Evolutionary conservation across 2,329 filamentous ascomycete species (phyloP).

Genomic region (Claviceps sp.): DNA sequence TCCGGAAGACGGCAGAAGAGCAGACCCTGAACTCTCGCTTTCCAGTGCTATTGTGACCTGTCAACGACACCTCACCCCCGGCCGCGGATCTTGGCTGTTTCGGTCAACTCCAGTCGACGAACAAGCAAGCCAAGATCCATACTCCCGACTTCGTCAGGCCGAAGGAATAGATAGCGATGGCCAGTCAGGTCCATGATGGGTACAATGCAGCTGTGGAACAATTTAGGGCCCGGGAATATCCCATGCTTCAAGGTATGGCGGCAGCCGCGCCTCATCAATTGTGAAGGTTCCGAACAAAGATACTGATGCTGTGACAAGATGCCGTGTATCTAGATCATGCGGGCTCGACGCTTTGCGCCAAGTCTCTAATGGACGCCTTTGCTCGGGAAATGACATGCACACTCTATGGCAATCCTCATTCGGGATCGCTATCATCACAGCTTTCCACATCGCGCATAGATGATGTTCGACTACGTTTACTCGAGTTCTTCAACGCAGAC

Average conservation of each 20-base stretch:
- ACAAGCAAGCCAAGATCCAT: too few relatives aligned
- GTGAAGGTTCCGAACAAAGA: background rate
- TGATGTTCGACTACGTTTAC: slow-evolving; percentile 54
- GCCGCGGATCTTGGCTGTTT: background rate
- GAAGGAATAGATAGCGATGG: background rate
- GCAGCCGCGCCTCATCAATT: background rate
- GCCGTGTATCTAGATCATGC: slow-evolving; percentile 85
- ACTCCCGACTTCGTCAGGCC: too few relatives aligned
- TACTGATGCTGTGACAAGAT: slow-evolving; percentile 28
- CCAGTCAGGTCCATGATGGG: background rate
- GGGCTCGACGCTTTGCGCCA: slow-evolving; percentile 74
- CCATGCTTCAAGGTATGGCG: slow-evolving; percentile 50
- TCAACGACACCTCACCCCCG: background rate
- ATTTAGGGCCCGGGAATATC: slow-evolving; percentile 49
- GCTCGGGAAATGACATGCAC: slow-evolving; percentile 63
- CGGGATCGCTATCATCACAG: slow-evolving; percentile 69
- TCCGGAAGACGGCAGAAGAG: background rate
- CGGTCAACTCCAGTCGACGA: background rate
- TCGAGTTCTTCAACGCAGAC: slow-evolving; percentile 70
- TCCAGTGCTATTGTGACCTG: background rate
- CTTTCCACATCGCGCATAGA: slow-evolving; percentile 63
- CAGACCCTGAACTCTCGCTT: background rate
- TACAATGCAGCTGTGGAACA: slow-evolving; percentile 49
- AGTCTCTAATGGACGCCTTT: slow-evolving; percentile 69
- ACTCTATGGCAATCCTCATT: slow-evolving; percentile 87